Evolutionary conservation across 2,329 filamentous ascomycete species (phyloP).

Genomic region (Teratosphaeria epicoccoides): DNA sequence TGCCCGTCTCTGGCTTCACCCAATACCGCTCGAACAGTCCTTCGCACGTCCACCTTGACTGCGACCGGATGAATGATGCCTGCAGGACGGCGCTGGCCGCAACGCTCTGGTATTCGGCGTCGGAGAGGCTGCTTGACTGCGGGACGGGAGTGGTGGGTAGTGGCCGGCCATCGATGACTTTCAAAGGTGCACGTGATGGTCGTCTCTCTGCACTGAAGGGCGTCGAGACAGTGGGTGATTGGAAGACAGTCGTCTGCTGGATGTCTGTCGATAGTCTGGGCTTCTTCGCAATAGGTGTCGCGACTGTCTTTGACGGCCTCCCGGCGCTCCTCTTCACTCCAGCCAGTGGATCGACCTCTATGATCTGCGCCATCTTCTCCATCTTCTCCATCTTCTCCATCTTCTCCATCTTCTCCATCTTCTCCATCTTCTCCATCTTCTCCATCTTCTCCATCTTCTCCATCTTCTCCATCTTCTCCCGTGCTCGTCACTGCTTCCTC

Average conservation of each 20-base stretch:
- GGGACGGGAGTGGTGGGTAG: conserved; percentile 59
- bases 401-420: not conserved
- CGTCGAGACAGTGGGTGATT: not conserved
- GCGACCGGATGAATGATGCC: conserved; percentile 63
- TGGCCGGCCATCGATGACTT: conserved; percentile 54
- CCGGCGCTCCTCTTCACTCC: conserved; percentile 19
- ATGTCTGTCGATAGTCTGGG: conserved; percentile 7
- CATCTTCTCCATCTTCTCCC: too few species aligned
- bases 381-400: not conserved
- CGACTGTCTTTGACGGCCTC: conserved; percentile 9
- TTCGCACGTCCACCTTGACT: conserved; percentile 60
- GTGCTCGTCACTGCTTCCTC: too few species aligned
- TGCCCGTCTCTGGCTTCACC: conserved; percentile 61
- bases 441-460: too few species aligned
- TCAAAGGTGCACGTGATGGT: conserved; percentile 38
- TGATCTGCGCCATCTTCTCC: not conserved
- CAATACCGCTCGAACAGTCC: conserved; percentile 65
- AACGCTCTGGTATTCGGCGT: conserved; percentile 61
- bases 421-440: too few species aligned
- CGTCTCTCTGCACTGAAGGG: not conserved
- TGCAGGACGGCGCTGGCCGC: conserved; percentile 65
- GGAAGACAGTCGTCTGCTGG: not conserved
- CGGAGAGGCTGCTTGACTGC: conserved; percentile 53
- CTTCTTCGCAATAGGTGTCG: conserved; percentile 17
- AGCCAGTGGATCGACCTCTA: conserved; percentile 4